Evolutionary conservation across 2,329 filamentous ascomycete genomes (phyloP).

Genomic region (Rachicladosporium sp.): DNA sequence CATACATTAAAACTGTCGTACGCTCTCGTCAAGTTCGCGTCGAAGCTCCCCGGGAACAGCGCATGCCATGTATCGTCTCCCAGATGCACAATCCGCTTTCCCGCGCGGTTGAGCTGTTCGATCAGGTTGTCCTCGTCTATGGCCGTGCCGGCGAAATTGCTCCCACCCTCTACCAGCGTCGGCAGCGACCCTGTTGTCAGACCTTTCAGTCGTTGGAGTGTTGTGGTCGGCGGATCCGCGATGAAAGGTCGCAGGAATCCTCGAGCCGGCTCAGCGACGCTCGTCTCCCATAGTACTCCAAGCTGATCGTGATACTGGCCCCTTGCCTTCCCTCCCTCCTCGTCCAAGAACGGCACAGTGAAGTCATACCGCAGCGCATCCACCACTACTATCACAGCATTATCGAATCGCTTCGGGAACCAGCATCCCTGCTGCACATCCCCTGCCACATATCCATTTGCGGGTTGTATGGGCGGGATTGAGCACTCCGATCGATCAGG

Average conservation of each 20-base stretch:
- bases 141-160: constrained; percentile 86
- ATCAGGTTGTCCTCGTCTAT: constrained; percentile 86
- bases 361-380: constrained; percentile 96
- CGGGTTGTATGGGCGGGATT: constrained; percentile 50
- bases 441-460: constrained; percentile 27
- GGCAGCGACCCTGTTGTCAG: constrained; percentile 90
- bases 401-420: constrained; percentile 89
- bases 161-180: constrained; percentile 86
- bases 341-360: constrained; percentile 60
- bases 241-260: constrained; percentile 91
- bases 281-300: constrained; percentile 74
- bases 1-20: constrained; percentile 98
- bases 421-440: constrained; percentile 62
- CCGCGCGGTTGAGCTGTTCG: constrained; percentile 49
- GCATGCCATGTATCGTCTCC: constrained; percentile 96
- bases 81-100: constrained; percentile 75
- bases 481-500: constrained; percentile 69
- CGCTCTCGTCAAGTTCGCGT: constrained; percentile 68
- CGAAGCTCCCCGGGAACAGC: constrained; percentile 87
- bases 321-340: constrained; percentile 34
- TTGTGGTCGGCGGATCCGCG: constrained; percentile 89
- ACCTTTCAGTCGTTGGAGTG: constrained; percentile 82
- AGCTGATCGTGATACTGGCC: constrained; percentile 78
- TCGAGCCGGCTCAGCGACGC: constrained; percentile 59
- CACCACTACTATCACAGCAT: constrained; percentile 79